These are phyloP conservation scores for Mycotypha africana DNA, from an alignment of 371 early-diverging fungal species.

Conservation along the genomic window DNA sequence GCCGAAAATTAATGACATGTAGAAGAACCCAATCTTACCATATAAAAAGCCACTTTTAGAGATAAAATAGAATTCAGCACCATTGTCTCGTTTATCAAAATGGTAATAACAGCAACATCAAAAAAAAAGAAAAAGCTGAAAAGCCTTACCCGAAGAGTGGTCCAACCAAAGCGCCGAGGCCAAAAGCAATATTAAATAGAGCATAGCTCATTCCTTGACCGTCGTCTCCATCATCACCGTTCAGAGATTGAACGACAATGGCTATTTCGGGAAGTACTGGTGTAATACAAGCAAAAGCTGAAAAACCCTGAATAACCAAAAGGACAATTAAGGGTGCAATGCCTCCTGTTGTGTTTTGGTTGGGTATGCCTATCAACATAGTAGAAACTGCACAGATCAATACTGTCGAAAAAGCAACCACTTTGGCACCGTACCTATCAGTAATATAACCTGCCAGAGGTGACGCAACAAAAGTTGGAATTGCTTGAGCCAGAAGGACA, in stretches of 20 bases:
- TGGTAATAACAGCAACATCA: too few relatives aligned
- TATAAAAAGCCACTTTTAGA: constrained; percentile 18
- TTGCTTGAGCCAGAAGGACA: constrained; percentile 43
- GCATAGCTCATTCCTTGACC: constrained; percentile 44
- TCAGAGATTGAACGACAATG: constrained; percentile 27
- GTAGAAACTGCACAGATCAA: constrained; percentile 21
- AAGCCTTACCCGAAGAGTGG: too few relatives aligned
- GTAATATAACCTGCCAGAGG: constrained; percentile 41
- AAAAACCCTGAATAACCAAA: constrained; percentile 38
- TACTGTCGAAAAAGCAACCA: constrained; percentile 20
- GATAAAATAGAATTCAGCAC: too few relatives aligned
- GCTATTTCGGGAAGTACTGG: constrained; percentile 47
- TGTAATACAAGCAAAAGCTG: constrained; percentile 30
- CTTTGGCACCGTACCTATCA: constrained; percentile 41
- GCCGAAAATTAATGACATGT: constrained; percentile 13
- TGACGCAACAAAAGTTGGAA: constrained; percentile 37
- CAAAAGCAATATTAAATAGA: constrained; percentile 49
- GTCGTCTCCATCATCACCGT: constrained; percentile 28
- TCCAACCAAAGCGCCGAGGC: constrained; percentile 22
- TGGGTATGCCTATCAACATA: constrained; percentile 34
- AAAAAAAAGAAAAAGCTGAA: too few relatives aligned
- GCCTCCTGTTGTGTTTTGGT: constrained; percentile 22
- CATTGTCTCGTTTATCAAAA: too few relatives aligned
- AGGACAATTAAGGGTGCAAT: constrained; percentile 30
- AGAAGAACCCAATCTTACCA: constrained; percentile 14